Evolutionary conservation across 2,329 filamentous ascomycete species (phyloP).

Genomic region (Colletotrichum tofieldiae): DNA sequence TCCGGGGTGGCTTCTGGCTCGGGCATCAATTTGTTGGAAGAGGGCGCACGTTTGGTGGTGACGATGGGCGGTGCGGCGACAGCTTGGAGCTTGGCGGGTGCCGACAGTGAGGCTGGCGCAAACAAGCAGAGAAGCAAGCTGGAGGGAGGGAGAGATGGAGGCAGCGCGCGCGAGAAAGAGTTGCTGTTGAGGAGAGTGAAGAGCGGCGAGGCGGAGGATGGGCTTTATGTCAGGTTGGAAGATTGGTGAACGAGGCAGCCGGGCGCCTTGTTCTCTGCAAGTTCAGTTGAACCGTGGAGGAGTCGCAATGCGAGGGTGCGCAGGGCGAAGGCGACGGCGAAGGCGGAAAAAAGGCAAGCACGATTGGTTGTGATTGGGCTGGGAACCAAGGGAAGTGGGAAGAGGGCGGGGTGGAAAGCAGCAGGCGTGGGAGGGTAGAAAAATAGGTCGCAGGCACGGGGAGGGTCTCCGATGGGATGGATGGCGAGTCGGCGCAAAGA

Average conservation of each 20-base stretch:
- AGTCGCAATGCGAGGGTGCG: slow-evolving; percentile 17
- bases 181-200: not conserved
- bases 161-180: not conserved
- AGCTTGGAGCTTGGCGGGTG: slow-evolving; percentile 10
- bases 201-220: slow-evolving; percentile 15
- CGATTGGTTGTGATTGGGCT: slow-evolving; percentile 25
- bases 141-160: not conserved
- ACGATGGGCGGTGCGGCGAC: slow-evolving; percentile 8
- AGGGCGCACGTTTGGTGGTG: slow-evolving; percentile 19
- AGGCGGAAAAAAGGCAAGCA: slow-evolving; percentile 12
- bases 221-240: slow-evolving; percentile 34
- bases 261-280: slow-evolving; percentile 35
- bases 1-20: slow-evolving; percentile 54
- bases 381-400: slow-evolving; percentile 9
- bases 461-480: slow-evolving; percentile 23
- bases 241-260: slow-evolving; percentile 25
- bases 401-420: slow-evolving; percentile 30
- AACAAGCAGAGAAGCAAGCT: slow-evolving; percentile 16
- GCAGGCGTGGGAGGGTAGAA: slow-evolving; percentile 13
- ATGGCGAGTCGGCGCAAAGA: not conserved
- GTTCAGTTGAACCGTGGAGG: slow-evolving; percentile 23
- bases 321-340: slow-evolving; percentile 22
- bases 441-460: slow-evolving; percentile 25
- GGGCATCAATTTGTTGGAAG: slow-evolving; percentile 58
- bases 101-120: slow-evolving; percentile 29